Conservation (phyloP, 495 filamentous ascomycete species). For the Trichoderma gamsii region DNA sequence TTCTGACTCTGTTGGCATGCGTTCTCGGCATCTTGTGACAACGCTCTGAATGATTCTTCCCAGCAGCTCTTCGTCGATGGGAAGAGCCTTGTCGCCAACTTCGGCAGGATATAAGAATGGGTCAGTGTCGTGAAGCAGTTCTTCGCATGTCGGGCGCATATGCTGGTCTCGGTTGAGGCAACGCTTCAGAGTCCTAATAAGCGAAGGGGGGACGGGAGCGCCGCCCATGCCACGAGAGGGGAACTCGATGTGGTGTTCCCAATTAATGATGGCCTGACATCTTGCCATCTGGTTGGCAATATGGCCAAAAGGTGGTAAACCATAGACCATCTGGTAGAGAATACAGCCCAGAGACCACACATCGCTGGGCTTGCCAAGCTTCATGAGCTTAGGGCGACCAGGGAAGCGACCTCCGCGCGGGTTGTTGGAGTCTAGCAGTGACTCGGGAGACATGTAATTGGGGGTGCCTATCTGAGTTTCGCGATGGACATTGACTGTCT, state of each 20-base stretch:
- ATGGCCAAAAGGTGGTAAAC: slow-evolving; percentile 84
- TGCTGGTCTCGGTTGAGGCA: slow-evolving; percentile 78
- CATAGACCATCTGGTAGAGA: slow-evolving; percentile 95
- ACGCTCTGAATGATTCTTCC: slow-evolving; percentile 70
- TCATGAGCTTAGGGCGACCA: slow-evolving; percentile 71
- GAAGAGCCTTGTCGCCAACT: slow-evolving; percentile 53
- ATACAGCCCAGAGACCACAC: slow-evolving; percentile 97
- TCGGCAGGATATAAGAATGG: slow-evolving; percentile 75
- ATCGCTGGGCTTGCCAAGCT: slow-evolving; percentile 90
- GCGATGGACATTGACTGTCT: slow-evolving; percentile 95
- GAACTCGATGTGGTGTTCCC: slow-evolving; percentile 74
- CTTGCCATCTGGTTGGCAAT: slow-evolving; percentile 74
- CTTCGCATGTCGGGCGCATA: slow-evolving; percentile 67
- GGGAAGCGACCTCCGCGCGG: slow-evolving; percentile 44
- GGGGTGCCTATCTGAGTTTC: slow-evolving; percentile 93
- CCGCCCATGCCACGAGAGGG: slow-evolving; percentile 69
- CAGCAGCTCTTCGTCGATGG: slow-evolving; percentile 71
- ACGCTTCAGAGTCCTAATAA: slow-evolving; percentile 66
- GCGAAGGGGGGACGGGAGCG: slow-evolving; percentile 58
- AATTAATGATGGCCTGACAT: slow-evolving; percentile 82
- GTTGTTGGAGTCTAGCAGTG: slow-evolving; percentile 78
- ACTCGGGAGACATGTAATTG: slow-evolving; percentile 98
- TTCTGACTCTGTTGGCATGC: slow-evolving; percentile 66
- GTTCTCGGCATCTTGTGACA: slow-evolving; percentile 63
- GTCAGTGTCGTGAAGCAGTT: slow-evolving; percentile 66